Evolutionary conservation across 805 yeast genomes (phyloP).

Genomic region (Blastobotrys chiropterorum): DNA sequence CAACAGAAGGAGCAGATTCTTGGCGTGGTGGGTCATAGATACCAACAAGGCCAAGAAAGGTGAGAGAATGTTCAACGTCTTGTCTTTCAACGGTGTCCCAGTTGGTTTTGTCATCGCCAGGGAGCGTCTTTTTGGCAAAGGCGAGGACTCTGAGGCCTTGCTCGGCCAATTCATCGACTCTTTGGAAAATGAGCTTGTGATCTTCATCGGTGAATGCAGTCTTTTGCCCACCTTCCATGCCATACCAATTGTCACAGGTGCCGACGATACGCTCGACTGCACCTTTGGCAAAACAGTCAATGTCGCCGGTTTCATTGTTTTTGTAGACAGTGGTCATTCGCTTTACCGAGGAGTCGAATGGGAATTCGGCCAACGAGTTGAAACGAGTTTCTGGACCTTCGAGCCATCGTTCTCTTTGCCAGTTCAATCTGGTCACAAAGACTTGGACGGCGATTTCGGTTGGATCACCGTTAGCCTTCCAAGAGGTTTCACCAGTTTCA

Average conservation of each 20-base stretch:
- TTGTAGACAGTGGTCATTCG: constrained; percentile 62
- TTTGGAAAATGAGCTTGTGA: constrained; percentile 40
- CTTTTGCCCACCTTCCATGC: constrained; percentile 23
- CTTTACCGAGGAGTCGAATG: constrained; percentile 69
- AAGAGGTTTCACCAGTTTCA: constrained; percentile 35
- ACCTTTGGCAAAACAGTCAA: constrained; percentile 54
- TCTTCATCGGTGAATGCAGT: constrained; percentile 37
- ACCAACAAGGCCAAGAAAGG: constrained; percentile 64
- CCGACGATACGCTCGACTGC: constrained; percentile 66
- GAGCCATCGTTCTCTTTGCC: constrained; percentile 39
- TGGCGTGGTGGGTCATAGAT: constrained; percentile 75
- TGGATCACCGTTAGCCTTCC: constrained; percentile 86
- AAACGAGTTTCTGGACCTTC: constrained; percentile 32
- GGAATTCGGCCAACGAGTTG: constrained; percentile 55
- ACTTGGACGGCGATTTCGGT: constrained; percentile 87
- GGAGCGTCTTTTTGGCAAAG: constrained; percentile 43
- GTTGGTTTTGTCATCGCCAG: constrained; percentile 19
- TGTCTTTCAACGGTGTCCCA: constrained; percentile 29
- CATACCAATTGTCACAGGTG: constrained; percentile 51
- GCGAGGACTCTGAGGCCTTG: constrained; percentile 72
- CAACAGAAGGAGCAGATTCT: constrained; percentile 61
- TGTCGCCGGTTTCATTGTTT: constrained; percentile 27
- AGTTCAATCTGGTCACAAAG: constrained; percentile 45
- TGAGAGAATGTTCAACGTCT: constrained; percentile 46
- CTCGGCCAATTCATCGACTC: constrained; percentile 53